Base-by-base conservation (phyloP, 2,329 filamentous ascomycete species). In the Pestalotiopsis sp. region DNA sequence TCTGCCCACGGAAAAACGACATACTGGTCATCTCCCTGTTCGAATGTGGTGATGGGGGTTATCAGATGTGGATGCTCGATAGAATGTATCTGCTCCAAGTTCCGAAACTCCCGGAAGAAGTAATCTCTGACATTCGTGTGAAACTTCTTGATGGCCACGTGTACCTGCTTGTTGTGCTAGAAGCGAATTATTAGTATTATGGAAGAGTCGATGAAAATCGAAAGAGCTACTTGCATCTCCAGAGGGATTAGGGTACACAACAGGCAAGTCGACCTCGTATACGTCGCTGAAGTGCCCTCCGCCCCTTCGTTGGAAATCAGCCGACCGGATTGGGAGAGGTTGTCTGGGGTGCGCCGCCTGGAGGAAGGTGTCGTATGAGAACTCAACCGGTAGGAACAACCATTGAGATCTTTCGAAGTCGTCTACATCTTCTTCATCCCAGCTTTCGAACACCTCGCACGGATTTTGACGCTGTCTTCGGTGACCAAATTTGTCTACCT, bases 1-100 rank as follows among this genome's bases (percentile, higher is more conserved):
- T 68, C 56, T 2, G 69, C 71, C 71, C 72, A 73, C 4, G 68
- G 71, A 25, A 73, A 70, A 3, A 73, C 13, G 5, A 72, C 61
- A 13, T 68, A 69, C 5, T 49, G 36, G 1, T 69, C 9, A 0
- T 31, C 11, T 1, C 60, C 70, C 12, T 62, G 67, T 3, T 71
- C 45, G 45, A 62, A 70, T 5, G 64, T 59, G 2, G 68, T 68
- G 13, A 72, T 64, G 4, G 71, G 63, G 11, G 64, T 66, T 39
- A 72, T 69, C 12, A 72, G 61, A 61, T 72, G 65, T 13, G 36
- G 64, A 57, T 59, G 56, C 12, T 39, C 25, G 9, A 59, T 41
- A 9, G 31, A 23, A 17, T 23, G 13, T 1, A 66, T 66, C n/a
- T 59, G 59, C 17, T 31, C 17, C 12, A 66, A 31, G 17, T 25